phyloP scores from a whole-genome alignment of 768 basidiomycete species.

The Russula abietina region DNA sequence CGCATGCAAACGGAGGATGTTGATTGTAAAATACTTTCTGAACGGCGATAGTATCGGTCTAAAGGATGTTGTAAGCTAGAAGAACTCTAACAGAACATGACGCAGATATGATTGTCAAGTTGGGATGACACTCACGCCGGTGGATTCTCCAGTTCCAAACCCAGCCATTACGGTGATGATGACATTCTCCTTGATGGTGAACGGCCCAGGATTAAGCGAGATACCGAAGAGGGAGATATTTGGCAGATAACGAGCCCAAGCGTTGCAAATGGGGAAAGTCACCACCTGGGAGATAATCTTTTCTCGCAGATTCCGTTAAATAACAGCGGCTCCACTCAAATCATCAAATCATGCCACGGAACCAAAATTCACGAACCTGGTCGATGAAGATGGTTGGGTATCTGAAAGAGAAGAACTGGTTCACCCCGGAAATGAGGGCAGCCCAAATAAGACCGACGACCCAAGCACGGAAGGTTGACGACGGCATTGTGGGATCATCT shows the following conservation, averaged over 20 bases:
- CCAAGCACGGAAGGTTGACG: no score
- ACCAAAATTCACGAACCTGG: slow-evolving; percentile 21
- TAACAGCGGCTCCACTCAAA: neutral
- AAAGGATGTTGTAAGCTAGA: neutral
- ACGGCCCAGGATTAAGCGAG: slow-evolving; percentile 59
- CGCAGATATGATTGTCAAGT: neutral
- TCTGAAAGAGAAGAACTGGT: slow-evolving; percentile 73
- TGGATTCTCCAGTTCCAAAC: slow-evolving; percentile 33
- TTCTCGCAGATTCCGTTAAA: neutral
- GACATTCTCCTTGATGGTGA: slow-evolving; percentile 71
- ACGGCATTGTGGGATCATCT: no score
- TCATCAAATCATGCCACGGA: no score
- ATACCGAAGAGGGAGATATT: slow-evolving; percentile 47
- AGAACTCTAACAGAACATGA: neutral
- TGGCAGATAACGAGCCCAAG: slow-evolving; percentile 52
- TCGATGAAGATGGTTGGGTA: slow-evolving; percentile 43
- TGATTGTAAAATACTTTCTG: slow-evolving; percentile 43
- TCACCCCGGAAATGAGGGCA: slow-evolving; percentile 61
- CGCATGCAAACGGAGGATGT: slow-evolving; percentile 33
- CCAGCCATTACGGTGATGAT: slow-evolving; percentile 41
- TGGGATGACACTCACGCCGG: slow-evolving; percentile 23
- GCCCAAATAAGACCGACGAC: slow-evolving; percentile 48
- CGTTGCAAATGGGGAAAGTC: slow-evolving; percentile 57
- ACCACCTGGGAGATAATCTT: slow-evolving; percentile 61
- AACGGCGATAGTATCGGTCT: slow-evolving; percentile 42